Evolutionary conservation across 768 basidiomycete genomes (phyloP).

Genomic region (Amanita rimosa): DNA sequence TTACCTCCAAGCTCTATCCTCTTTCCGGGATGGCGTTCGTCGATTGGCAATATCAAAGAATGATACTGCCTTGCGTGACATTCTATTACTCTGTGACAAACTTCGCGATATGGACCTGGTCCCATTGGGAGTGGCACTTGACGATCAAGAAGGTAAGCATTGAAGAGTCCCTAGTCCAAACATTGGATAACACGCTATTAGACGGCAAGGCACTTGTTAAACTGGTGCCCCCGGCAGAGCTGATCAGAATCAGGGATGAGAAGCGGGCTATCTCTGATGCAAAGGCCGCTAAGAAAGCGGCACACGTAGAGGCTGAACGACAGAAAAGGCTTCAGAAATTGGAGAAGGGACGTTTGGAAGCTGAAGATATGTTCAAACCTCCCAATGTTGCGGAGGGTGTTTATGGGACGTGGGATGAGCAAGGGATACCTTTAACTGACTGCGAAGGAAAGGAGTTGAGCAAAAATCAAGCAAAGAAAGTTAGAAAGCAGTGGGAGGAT

Average conservation of each 20-base stretch:
- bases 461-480: slow-evolving; percentile 71
- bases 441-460: slow-evolving; percentile 74
- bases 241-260: slow-evolving; percentile 81
- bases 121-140: slow-evolving; percentile 90
- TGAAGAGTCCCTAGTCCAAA: slow-evolving; percentile 1
- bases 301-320: slow-evolving; percentile 48
- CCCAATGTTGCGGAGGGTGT: slow-evolving; percentile 61
- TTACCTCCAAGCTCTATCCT: slow-evolving; percentile 73
- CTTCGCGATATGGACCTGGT: slow-evolving; percentile 80
- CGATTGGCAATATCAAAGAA: slow-evolving; percentile 65
- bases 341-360: slow-evolving; percentile 61
- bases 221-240: slow-evolving; percentile 69
- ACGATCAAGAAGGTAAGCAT: slow-evolving; percentile 83
- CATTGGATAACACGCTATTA: slow-evolving; percentile 18
- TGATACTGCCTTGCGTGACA: slow-evolving; percentile 60
- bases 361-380: slow-evolving; percentile 75
- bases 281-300: slow-evolving; percentile 74
- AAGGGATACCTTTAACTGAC: slow-evolving; percentile 74
- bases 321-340: slow-evolving; percentile 65
- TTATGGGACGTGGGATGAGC: slow-evolving; percentile 80
- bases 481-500: slow-evolving; percentile 55
- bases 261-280: slow-evolving; percentile 67
- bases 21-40: slow-evolving; percentile 87
- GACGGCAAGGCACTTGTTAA: slow-evolving; percentile 96
- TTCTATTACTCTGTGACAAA: slow-evolving; percentile 79